Evolutionary conservation across 1,139 yeast species (phyloP), one percentile per base, ranked within the genome.

Genomic region (Chernovozyma aurita): DNA sequence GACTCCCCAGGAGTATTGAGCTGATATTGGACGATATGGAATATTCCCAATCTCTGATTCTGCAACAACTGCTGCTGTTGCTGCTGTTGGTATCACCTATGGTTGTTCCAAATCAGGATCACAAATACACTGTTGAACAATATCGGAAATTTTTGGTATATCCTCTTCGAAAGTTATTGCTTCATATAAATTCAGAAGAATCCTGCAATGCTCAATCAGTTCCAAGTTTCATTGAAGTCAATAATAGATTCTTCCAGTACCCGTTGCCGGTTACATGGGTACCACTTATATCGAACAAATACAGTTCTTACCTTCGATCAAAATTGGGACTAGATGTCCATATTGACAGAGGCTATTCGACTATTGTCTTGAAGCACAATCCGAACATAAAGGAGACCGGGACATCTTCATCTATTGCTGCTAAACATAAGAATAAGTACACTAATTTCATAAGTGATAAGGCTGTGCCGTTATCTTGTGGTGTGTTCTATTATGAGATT

Each of bases 221-320:
- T 1, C 54, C 62, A 3, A 58, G 68, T 32, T 58, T 57, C 37
- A 37, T 63, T 14, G 48, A 48, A 32, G 46, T 59, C 16, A 59
- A 55, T 14, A 53, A 51, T 18, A 39, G 44, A 3, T 45, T 45
- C 30, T 65, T 63, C 32, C 49, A 57, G 16, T 63, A 65, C 38
- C 55, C 63, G 0, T 53, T 70, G 17, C 76, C 76, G 0, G 47
- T 62, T 30, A 53, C 64, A 6, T 70, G 76, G 76, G 48, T 58
- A 2, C 70, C 73, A 1, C 46, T 70, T 15, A 52, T 63, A 6
- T 55, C 63, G 2, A 51, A 45, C 18, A 47, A 50, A 18, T 48
- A 55, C 37, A 46, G 59, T 28, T 44, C 44, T 16, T 47, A 48
- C 25, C 47, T 63, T 32, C 52, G 51, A 20, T 47, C 48, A 2